Percentiles rank a stretch among this genome's conserved stretches.
Evolutionary conservation across 2,329 filamentous ascomycete species (phyloP).

Genomic region (Claviceps monticola): DNA sequence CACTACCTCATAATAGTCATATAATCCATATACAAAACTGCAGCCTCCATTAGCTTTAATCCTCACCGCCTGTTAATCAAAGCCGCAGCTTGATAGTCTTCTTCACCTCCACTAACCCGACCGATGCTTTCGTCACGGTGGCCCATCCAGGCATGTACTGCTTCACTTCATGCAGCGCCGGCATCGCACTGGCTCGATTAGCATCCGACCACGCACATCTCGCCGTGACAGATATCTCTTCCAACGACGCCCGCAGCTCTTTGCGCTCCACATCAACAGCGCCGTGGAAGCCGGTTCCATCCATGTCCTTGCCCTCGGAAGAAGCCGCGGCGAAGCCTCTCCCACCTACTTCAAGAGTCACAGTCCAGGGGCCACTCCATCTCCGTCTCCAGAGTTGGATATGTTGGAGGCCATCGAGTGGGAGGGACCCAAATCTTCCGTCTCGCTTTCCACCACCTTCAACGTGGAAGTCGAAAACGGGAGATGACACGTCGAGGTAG

Average conservation of each 20-base stretch:
- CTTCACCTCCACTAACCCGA: slow-evolving; percentile 70
- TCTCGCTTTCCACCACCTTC: slow-evolving; percentile 45
- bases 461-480: slow-evolving; percentile 51
- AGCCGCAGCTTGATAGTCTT: slow-evolving; percentile 46
- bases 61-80: slow-evolving; percentile 14
- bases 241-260: slow-evolving; percentile 3
- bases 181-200: slow-evolving; percentile 57
- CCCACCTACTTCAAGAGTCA: slow-evolving; percentile 25
- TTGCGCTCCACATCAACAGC: slow-evolving; percentile 8
- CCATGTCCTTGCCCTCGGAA: neutral
- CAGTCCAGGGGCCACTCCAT: slow-evolving; percentile 64
- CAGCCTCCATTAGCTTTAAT: neutral
- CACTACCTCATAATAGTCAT: too few relatives aligned
- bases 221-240: slow-evolving; percentile 45
- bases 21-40: neutral
- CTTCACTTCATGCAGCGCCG: slow-evolving; percentile 67
- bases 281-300: neutral
- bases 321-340: neutral
- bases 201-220: slow-evolving; percentile 81
- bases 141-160: slow-evolving; percentile 71
- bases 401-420: slow-evolving; percentile 48
- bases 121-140: slow-evolving; percentile 57
- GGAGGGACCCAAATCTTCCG: slow-evolving; percentile 49
- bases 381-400: slow-evolving; percentile 72
- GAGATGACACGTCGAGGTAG: slow-evolving; percentile 55